Evolutionary conservation across 2,329 filamentous ascomycete species (phyloP).

Genomic region (Fusarium fujikuroi): DNA sequence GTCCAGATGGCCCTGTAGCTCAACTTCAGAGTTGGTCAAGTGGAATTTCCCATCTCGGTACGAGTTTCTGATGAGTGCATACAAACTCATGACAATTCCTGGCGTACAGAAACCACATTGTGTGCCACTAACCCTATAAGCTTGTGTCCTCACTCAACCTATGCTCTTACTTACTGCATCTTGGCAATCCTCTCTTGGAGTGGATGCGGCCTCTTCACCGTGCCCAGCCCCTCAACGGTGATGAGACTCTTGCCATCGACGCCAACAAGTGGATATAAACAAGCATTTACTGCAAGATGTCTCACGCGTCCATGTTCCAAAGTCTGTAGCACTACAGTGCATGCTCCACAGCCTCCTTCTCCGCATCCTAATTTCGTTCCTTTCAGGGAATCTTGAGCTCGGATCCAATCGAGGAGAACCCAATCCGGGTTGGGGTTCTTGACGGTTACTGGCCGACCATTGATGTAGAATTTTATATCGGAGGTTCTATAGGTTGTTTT

Average conservation of each 20-base stretch:
- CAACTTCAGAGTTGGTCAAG: neutral
- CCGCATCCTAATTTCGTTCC: neutral
- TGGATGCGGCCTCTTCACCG: neutral
- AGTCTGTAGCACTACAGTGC: neutral
- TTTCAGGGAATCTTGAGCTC: neutral
- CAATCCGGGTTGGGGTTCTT: slow-evolving; percentile 1
- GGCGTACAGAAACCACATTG: neutral
- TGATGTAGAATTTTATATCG: neutral
- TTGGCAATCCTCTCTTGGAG: neutral
- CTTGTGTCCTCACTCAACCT: rapidly evolving
- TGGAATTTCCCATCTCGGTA: neutral
- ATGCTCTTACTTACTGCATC: neutral
- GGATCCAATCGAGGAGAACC: neutral
- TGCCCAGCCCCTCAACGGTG: neutral
- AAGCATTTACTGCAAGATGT: neutral
- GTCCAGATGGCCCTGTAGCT: neutral
- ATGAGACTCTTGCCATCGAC: slow-evolving; percentile 9
- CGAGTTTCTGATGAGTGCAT: neutral
- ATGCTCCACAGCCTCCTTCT: neutral
- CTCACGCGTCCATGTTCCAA: neutral
- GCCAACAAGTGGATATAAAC: neutral
- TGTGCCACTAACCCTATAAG: neutral
- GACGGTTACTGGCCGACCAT: neutral
- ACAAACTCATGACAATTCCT: slow-evolving; percentile 2
- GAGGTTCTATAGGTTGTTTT: neutral